A percentile compares a stretch with the other conserved stretches of the same genome.
Conservation (phyloP, 495 filamentous ascomycete genomes). For the Hypoxylon perforatum region DNA sequence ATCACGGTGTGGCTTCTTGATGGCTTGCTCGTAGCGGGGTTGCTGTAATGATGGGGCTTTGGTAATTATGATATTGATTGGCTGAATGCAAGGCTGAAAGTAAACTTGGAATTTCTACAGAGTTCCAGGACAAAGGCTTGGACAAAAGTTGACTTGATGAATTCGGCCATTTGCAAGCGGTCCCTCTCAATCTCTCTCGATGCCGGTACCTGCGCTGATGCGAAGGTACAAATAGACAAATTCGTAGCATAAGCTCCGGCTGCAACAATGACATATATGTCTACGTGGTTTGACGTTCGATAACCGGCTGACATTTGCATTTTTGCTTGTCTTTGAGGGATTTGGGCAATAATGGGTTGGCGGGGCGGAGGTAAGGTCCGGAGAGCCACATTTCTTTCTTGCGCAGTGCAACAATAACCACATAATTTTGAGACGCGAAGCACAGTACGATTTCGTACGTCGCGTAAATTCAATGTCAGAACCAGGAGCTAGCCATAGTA, state of each 20-base stretch:
- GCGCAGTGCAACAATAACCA: no score
- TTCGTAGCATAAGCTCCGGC: conserved; percentile 41
- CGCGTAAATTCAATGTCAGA: background rate
- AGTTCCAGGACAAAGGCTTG: conserved; percentile 25
- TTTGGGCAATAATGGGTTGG: background rate
- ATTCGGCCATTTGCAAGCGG: background rate
- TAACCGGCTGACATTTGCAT: conserved; percentile 11
- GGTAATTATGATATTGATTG: conserved; percentile 15
- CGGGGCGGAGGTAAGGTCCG: conserved; percentile 23
- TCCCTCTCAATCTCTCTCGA: no score
- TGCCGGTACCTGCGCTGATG: background rate
- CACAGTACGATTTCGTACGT: no score
- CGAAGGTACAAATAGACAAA: background rate
- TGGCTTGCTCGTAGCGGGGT: conserved; percentile 1
- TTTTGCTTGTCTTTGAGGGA: conserved; percentile 1
- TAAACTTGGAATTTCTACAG: conserved; percentile 14
- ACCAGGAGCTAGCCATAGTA: no score
- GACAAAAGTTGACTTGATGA: background rate
- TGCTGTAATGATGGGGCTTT: conserved; percentile 4
- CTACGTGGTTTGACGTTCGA: background rate
- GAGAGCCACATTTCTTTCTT: background rate
- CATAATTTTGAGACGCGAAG: no score
- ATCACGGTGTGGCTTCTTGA: background rate
- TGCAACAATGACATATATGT: background rate
- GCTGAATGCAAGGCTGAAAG: conserved; percentile 16